A percentile compares a stretch with the other conserved stretches of the same genome.
These are phyloP conservation scores for Thinopyrum elongatum DNA, from an alignment of 176 grass and related monocot species.

Conservation along the genomic window DNA sequence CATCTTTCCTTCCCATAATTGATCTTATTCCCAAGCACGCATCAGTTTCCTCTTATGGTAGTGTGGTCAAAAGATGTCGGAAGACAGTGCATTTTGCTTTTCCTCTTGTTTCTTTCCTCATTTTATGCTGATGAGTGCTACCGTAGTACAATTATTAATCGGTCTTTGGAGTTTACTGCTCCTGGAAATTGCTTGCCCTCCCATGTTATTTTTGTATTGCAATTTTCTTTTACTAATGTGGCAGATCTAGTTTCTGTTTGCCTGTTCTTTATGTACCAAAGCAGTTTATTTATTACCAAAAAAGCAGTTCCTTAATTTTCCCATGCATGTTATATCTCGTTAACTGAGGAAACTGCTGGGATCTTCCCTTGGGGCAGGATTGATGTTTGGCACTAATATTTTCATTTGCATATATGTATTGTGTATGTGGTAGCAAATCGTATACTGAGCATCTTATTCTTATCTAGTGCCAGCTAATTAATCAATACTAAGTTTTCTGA, in stretches of 20 bases:
- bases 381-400: background rate
- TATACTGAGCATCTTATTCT: background rate
- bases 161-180: background rate
- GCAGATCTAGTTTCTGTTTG: background rate
- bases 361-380: background rate
- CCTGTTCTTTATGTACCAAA: background rate
- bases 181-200: background rate
- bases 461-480: background rate
- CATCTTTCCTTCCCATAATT: background rate
- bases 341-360: background rate
- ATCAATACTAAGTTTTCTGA: background rate
- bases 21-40: background rate
- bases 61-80: background rate
- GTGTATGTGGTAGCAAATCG: background rate
- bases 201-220: background rate
- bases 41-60: constrained; percentile 31
- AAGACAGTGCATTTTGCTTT: background rate
- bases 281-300: background rate
- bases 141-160: background rate
- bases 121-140: constrained; percentile 14
- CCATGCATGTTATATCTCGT: background rate
- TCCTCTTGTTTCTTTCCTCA: constrained; percentile 5
- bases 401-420: background rate
- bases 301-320: background rate
- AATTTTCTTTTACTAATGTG: background rate